Conservation (phyloP, 768 basidiomycete species). For the Podaxis sp. region DNA sequence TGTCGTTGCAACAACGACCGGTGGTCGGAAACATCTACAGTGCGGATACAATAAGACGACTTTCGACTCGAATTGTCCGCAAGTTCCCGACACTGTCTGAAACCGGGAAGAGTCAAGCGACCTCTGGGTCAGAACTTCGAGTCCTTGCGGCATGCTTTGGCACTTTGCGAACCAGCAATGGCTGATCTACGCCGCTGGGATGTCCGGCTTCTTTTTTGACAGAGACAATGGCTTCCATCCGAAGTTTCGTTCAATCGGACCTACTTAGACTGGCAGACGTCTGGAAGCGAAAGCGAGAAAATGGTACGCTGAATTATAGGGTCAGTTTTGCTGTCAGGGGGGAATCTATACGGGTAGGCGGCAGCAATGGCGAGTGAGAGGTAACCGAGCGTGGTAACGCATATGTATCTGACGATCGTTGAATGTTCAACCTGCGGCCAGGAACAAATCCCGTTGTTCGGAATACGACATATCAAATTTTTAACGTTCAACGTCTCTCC, state of each 20-base stretch:
- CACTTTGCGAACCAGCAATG: constrained; percentile 2
- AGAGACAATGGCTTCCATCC: constrained; percentile 4
- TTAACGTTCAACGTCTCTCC: neutral
- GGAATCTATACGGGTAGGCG: too few relatives aligned
- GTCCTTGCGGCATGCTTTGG: neutral
- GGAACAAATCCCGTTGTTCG: neutral
- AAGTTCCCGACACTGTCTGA: neutral
- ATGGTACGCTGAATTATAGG: too few relatives aligned
- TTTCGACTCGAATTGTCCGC: neutral
- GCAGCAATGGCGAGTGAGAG: neutral
- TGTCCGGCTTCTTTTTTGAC: constrained; percentile 8
- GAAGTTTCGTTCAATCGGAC: neutral
- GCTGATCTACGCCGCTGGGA: neutral
- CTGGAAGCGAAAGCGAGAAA: neutral
- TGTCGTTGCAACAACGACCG: neutral
- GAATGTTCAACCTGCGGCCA: too few relatives aligned
- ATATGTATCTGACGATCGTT: too few relatives aligned
- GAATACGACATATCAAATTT: neutral
- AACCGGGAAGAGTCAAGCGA: constrained; percentile 1
- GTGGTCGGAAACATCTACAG: neutral
- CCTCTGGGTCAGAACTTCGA: neutral
- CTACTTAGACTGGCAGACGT: constrained; percentile 2
- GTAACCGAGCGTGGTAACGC: neutral
- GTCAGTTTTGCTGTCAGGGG: too few relatives aligned
- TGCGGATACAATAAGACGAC: neutral